Percentiles rank a stretch among this genome's conserved stretches.
These are phyloP conservation scores for Hypoxylon lenormandii DNA, from an alignment of 495 filamentous ascomycete species.

Conservation along the genomic window DNA sequence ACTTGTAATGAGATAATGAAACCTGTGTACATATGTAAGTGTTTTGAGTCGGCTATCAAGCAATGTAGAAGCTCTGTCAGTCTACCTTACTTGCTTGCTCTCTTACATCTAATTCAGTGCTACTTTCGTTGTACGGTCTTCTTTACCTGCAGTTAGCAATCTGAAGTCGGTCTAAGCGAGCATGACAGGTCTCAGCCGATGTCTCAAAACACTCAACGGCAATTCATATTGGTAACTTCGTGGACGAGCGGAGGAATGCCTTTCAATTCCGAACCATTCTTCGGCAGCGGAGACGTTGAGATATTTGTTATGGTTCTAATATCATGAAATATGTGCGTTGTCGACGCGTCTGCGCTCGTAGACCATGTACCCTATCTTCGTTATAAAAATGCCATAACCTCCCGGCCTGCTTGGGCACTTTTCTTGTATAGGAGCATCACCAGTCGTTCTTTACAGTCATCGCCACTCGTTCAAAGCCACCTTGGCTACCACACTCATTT, in stretches of 20 bases:
- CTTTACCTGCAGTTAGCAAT: not conserved
- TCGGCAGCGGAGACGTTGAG: conserved; percentile 2
- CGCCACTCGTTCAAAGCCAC: conserved; percentile 33
- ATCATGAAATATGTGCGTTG: not conserved
- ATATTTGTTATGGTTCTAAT: conserved; percentile 38
- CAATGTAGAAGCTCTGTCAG: too few species aligned
- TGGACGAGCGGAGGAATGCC: conserved; percentile 40
- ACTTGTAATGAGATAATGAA: too few species aligned
- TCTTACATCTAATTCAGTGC: not conserved
- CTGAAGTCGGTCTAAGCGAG: not conserved
- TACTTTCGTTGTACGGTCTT: not conserved
- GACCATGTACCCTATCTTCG: conserved; percentile 2
- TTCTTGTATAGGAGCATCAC: conserved; percentile 24
- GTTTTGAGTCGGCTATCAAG: too few species aligned
- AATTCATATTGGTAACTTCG: conserved; percentile 1
- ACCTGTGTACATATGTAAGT: too few species aligned
- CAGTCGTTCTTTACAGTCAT: conserved; percentile 24
- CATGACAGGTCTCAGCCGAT: conserved; percentile 29
- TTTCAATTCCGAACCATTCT: conserved; percentile 43
- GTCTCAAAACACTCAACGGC: conserved; percentile 13
- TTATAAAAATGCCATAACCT: conserved; percentile 43
- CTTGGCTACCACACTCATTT: conserved; percentile 43
- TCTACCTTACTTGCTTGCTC: not conserved
- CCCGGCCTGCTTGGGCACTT: not conserved
- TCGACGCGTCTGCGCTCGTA: conserved; percentile 5